A percentile compares a stretch with the other conserved stretches of the same genome.
phyloP scores from a whole-genome alignment of 2,329 filamentous ascomycete species.

The Intubia oerlemansii region DNA sequence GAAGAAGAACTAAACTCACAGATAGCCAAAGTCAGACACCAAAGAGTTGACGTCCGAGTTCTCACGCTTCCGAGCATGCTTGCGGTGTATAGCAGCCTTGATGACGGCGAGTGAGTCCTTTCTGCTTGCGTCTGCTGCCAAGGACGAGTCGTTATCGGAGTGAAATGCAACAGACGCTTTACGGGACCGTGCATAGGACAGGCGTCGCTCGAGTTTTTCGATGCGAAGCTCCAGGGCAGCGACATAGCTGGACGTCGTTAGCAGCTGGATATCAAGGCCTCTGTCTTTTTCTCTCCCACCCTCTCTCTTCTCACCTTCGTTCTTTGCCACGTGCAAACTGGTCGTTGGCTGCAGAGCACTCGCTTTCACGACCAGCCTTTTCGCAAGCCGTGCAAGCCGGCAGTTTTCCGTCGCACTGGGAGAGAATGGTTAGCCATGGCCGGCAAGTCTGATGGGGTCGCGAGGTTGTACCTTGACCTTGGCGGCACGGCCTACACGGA shows the following conservation, averaged over 20 bases:
- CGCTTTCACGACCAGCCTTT: constrained; percentile 63
- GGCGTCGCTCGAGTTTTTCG: constrained; percentile 65
- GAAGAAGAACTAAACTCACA: no score
- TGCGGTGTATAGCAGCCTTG: constrained; percentile 39
- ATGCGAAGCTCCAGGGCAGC: constrained; percentile 82
- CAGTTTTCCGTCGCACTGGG: constrained; percentile 77
- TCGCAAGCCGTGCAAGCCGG: constrained; percentile 92
- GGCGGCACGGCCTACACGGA: constrained; percentile 62
- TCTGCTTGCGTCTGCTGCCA: constrained; percentile 21
- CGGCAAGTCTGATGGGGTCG: not conserved
- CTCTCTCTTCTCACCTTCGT: no score
- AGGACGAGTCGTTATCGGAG: constrained; percentile 36
- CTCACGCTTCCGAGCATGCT: constrained; percentile 45
- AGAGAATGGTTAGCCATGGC: not conserved
- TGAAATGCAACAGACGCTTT: constrained; percentile 51
- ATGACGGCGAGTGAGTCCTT: constrained; percentile 42
- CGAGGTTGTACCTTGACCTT: constrained; percentile 55
- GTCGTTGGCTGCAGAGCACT: constrained; percentile 87
- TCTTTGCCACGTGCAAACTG: constrained; percentile 93
- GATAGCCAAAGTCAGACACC: constrained; percentile 80
- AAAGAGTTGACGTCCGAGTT: constrained; percentile 77
- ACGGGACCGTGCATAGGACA: constrained; percentile 47
- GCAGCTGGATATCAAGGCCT: no score
- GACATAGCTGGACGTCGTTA: no score
- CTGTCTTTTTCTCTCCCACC: no score